Evolutionary conservation across 140 eudicot genomes (phyloP).

Genomic region (Flaveria floridana): DNA sequence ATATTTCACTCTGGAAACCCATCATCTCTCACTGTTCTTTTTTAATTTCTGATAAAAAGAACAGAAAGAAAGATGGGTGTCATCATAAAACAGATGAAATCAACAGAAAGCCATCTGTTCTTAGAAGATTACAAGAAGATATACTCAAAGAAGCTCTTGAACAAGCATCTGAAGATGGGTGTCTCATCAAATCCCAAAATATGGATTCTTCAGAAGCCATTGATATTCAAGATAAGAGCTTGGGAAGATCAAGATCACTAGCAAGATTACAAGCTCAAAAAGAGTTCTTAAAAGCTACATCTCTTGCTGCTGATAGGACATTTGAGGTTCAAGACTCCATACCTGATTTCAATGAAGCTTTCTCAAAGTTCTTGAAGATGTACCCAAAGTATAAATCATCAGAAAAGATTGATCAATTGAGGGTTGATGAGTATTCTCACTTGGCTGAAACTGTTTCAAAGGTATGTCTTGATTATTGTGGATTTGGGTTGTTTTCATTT

Average conservation of each 20-base stretch:
- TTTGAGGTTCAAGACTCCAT: conserved; percentile 63
- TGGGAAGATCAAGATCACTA: conserved; percentile 86
- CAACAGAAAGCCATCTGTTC: conserved; percentile 41
- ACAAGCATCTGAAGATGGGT: conserved; percentile 81
- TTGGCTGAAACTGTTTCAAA: conserved; percentile 57
- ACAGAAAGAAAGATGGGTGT: conserved; percentile 41
- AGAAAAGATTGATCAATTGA: conserved; percentile 80
- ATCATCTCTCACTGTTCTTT: conserved; percentile 50
- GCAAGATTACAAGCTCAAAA: conserved; percentile 87
- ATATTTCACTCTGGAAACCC: conserved; percentile 71
- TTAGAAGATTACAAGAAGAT: conserved; percentile 45
- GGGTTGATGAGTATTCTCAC: conserved; percentile 77
- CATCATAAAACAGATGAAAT: conserved; percentile 23
- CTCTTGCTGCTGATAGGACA: conserved; percentile 82
- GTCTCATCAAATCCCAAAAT: conserved; percentile 61
- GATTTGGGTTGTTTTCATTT: conserved; percentile 93
- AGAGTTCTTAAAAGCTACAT: conserved; percentile 84
- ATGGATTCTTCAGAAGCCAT: conserved; percentile 51
- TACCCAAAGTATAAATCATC: conserved; percentile 84
- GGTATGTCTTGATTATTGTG: conserved; percentile 99
- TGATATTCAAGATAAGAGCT: conserved; percentile 59
- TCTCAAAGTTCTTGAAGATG: conserved; percentile 80
- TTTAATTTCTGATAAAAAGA: conserved; percentile 42
- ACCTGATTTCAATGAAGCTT: conserved; percentile 66
- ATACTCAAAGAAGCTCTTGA: conserved; percentile 59